Base-by-base conservation (phyloP, 495 filamentous ascomycete genomes). In the Aspergillus heteromorphus region DNA sequence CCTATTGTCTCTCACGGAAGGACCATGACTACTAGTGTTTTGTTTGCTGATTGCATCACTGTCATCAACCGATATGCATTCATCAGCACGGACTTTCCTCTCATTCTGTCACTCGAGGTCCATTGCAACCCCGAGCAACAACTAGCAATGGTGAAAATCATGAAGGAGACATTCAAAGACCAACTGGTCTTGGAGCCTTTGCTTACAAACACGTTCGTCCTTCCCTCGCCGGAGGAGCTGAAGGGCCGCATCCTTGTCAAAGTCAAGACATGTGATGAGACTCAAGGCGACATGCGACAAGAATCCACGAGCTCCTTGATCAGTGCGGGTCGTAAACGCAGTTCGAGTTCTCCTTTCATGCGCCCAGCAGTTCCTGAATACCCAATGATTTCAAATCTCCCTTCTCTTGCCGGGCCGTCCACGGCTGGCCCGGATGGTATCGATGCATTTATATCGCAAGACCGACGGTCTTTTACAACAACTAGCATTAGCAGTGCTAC, bases 31-130 rank as follows among this genome's bases (percentile, higher is more conserved):
- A 91, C 81, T 20, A 83, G 86, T 58, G 87, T 97, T 43, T 80
- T 87, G 2, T 97, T 98, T 67, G 76, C 80, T 17, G 91, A 97
- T 66, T 91, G 91, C 56, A 88, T 98, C 68, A 86, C 86, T 17
- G 91, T 92, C 53, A 92, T 98, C 68, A 87, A 88, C 59, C 91
- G 90, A 61, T 95, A 97, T 63, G 92, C 93, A 13, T 98, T 98
- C 63, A 74, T 81, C 42, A 82, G 84, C 21, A 88, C 87, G 2
- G 80, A 76, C 14, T 96, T 91, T 55, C 93, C 93, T 7, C 79
- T 98, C 7, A 95, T 92, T 68, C 80, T 98, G 43, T 97, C 93
- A 14, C 85, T 98, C 19, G 93, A 98, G 63, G 92, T 98, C 16
- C 93, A 96, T 65, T 98, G 93, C 77, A 85, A 79, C 58, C 68